A percentile compares a stretch with the other conserved stretches of the same genome.
These are phyloP conservation scores for Phytophthora cactorum DNA, from an alignment of 352 stramenopile species.

Conservation along the genomic window DNA sequence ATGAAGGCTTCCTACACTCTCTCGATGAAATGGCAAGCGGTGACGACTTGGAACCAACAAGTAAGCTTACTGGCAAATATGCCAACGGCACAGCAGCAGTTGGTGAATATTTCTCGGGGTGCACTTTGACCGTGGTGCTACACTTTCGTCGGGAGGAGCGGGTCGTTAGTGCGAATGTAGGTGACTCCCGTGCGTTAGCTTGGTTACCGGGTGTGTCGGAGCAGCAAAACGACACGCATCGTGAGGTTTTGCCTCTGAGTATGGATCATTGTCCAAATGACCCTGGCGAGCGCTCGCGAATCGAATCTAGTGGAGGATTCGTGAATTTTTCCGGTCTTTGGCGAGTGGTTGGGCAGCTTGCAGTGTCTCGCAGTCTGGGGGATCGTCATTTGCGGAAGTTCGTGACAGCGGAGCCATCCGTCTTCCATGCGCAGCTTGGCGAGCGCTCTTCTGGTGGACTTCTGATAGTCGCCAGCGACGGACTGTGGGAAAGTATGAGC, in stretches of 20 bases:
- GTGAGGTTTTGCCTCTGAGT: slow-evolving; percentile 38
- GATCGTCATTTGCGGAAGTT: slow-evolving; percentile 87
- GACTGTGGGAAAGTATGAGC: slow-evolving; percentile 76
- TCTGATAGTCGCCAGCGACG: slow-evolving; percentile 77
- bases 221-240: neutral
- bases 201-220: slow-evolving; percentile 24
- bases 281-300: slow-evolving; percentile 51
- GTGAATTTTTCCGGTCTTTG: slow-evolving; percentile 73
- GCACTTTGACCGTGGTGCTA: slow-evolving; percentile 80
- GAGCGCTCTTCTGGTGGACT: slow-evolving; percentile 17
- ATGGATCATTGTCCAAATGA: slow-evolving; percentile 74
- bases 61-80: neutral
- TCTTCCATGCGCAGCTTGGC: slow-evolving; percentile 51
- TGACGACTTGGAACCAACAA: slow-evolving; percentile 1
- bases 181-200: slow-evolving; percentile 84
- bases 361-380: slow-evolving; percentile 92
- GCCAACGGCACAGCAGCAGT: slow-evolving; percentile 23
- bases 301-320: slow-evolving; percentile 82
- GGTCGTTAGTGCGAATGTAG: slow-evolving; percentile 81
- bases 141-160: slow-evolving; percentile 61
- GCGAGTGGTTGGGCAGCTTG: slow-evolving; percentile 91
- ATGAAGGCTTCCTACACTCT: slow-evolving; percentile 57
- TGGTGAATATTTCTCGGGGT: slow-evolving; percentile 74
- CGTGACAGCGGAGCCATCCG: slow-evolving; percentile 83
- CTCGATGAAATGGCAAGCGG: slow-evolving; percentile 21